phyloP scores from a whole-genome alignment of 441 rosid genomes.

The Corymbia citriodora region DNA sequence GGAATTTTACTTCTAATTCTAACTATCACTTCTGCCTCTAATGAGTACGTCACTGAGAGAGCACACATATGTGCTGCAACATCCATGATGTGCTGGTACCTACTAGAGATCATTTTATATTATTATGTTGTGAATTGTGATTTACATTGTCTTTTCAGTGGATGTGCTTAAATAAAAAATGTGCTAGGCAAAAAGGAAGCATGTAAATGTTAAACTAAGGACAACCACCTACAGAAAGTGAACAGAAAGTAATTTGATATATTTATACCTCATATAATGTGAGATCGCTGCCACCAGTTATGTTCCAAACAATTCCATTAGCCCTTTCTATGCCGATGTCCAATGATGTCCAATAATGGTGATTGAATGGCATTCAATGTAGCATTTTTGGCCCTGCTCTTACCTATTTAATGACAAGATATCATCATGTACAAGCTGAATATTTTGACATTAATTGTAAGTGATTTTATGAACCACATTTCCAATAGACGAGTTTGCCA shows the following conservation, averaged over 20 bases:
- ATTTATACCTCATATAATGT: slow-evolving; percentile 78
- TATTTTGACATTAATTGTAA: not conserved
- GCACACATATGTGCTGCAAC: not conserved
- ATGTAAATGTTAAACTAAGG: not conserved
- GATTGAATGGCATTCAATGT: slow-evolving; percentile 95
- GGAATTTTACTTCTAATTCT: not conserved
- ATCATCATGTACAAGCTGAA: not conserved
- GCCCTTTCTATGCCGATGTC: slow-evolving; percentile 97
- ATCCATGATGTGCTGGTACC: not conserved
- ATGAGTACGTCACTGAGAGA: not conserved
- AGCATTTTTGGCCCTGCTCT: slow-evolving; percentile 96
- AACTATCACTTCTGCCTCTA: not conserved
- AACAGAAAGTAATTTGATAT: not conserved
- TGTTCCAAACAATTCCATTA: slow-evolving; percentile 97
- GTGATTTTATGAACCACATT: not conserved
- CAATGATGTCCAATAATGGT: slow-evolving; percentile 74
- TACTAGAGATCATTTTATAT: not conserved
- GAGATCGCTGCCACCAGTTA: slow-evolving; percentile 90
- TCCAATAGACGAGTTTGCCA: not conserved
- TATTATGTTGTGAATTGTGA: not conserved
- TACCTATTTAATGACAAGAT: slow-evolving; percentile 40
- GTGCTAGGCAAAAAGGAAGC: not conserved
- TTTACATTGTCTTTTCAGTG: not conserved
- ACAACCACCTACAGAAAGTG: not conserved
- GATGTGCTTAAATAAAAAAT: not conserved